phyloP scores from a whole-genome alignment of 2,329 filamentous ascomycete genomes.

The Sclerotinia spermophila region DNA sequence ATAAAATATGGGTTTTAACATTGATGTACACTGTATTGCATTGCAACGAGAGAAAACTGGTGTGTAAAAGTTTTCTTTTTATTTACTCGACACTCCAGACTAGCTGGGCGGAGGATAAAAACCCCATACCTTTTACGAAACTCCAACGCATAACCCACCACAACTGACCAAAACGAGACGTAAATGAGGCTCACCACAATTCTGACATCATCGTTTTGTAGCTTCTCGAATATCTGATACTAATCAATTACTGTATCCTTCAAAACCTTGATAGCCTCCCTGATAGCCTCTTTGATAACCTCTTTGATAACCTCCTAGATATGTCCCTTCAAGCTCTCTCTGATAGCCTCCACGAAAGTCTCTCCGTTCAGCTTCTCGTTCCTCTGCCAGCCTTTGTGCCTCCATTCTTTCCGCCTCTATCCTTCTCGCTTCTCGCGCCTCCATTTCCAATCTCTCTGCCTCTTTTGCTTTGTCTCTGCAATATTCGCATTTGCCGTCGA shows the following conservation, averaged over 20 bases:
- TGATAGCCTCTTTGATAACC: background rate
- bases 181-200: background rate
- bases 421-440: background rate
- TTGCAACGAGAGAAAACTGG: background rate
- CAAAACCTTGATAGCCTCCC: background rate
- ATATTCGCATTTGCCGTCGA: background rate
- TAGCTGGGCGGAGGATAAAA: background rate
- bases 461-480: background rate
- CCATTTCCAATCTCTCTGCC: background rate
- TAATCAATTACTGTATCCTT: background rate
- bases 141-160: background rate
- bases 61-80: too few relatives aligned
- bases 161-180: background rate
- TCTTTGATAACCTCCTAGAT: background rate
- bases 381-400: background rate
- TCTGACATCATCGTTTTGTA: background rate
- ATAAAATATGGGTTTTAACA: accelerated
- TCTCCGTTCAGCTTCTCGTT: too few relatives aligned
- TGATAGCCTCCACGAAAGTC: too few relatives aligned
- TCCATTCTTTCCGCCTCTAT: background rate
- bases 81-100: background rate
- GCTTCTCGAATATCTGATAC: background rate
- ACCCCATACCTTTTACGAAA: background rate
- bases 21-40: background rate
- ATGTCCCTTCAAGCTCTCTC: too few relatives aligned